phyloP scores from a whole-genome alignment of 768 basidiomycete species.

The Tulasnella sp. region DNA sequence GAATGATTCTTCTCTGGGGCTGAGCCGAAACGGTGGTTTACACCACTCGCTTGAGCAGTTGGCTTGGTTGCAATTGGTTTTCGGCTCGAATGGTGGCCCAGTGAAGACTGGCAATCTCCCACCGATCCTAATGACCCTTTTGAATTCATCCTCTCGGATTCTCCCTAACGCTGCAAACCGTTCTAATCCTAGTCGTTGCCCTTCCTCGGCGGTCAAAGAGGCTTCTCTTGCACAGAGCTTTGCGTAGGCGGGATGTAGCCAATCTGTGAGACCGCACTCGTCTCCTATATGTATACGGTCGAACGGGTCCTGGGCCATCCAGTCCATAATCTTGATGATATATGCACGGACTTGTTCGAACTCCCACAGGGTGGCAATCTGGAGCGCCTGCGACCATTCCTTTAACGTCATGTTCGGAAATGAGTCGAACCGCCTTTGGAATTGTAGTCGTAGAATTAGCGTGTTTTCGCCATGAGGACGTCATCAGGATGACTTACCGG shows the following conservation, averaged over 20 bases:
- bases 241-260: conserved; percentile 2
- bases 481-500: neutral
- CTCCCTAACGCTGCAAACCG: neutral
- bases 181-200: neutral
- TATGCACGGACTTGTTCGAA: conserved; percentile 1
- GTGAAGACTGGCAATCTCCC: too few relatives aligned
- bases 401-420: neutral
- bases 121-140: too few relatives aligned
- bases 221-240: neutral
- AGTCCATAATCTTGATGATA: neutral
- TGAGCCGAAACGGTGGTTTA: too few relatives aligned
- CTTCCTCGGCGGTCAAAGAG: conserved; percentile 10
- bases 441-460: too few relatives aligned
- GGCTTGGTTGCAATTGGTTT: too few relatives aligned
- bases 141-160: neutral
- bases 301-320: neutral
- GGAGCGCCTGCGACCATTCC: conserved; percentile 4
- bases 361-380: conserved; percentile 20
- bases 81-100: too few relatives aligned
- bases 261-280: neutral
- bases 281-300: neutral
- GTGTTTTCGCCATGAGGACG: too few relatives aligned
- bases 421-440: neutral
- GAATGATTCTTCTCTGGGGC: too few relatives aligned
- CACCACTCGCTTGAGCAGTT: too few relatives aligned